phyloP scores from a whole-genome alignment of 371 early-diverging fungal genomes.

The Zychaea mexicana region DNA sequence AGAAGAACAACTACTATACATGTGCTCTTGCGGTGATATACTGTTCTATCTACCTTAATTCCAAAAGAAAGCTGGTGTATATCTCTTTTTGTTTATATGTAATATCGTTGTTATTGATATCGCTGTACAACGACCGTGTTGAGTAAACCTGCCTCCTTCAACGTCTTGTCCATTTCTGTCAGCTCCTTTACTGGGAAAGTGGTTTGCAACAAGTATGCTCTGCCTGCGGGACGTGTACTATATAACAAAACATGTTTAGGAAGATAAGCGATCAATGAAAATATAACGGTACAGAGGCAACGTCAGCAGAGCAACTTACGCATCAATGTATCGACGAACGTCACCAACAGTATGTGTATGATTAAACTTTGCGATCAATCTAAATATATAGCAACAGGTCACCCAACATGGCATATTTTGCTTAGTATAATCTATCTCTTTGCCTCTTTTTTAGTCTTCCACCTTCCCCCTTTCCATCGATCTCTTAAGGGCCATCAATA shows the following conservation, averaged over 20 bases:
- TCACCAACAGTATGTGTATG: conserved; percentile 90
- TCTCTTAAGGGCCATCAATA: too few relatives aligned
- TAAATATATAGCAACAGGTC: too few relatives aligned
- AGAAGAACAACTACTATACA: too few relatives aligned
- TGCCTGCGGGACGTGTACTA: conserved; percentile 56
- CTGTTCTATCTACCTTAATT: too few relatives aligned
- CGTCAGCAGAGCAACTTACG: conserved; percentile 40
- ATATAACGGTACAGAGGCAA: too few relatives aligned
- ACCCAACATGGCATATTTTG: too few relatives aligned
- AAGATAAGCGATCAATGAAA: neutral
- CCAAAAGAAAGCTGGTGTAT: too few relatives aligned
- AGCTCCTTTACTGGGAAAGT: conserved; percentile 84
- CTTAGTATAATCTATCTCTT: neutral
- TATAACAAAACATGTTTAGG: neutral
- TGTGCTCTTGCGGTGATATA: too few relatives aligned
- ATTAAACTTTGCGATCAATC: conserved; percentile 87
- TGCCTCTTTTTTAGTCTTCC: neutral
- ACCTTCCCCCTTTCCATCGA: neutral
- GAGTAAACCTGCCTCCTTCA: conserved; percentile 82
- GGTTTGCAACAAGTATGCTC: conserved; percentile 77
- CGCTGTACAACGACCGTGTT: conserved; percentile 88
- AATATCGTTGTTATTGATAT: conserved; percentile 41
- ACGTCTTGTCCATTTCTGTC: conserved; percentile 62
- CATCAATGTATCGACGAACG: conserved; percentile 71
- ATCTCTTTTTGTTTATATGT: too few relatives aligned